Base-by-base conservation (phyloP, 495 filamentous ascomycete species). In the Xylaria longipes region DNA sequence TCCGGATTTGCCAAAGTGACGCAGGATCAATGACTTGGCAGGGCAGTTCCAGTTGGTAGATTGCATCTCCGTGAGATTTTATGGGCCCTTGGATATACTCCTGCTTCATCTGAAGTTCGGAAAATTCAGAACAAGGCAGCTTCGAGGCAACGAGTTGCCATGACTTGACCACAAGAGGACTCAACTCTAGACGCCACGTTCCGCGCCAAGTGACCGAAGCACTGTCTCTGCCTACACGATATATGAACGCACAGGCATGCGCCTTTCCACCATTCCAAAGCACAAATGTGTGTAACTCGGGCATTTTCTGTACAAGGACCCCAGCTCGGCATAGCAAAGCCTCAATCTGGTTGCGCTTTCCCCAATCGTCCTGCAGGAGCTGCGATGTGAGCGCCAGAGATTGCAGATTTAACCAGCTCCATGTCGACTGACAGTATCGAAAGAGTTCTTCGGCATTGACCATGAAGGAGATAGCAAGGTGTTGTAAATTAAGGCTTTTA, bases 231-330 rank as follows among this genome's bases (percentile, higher is more conserved):
- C 62, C 64, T 58, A 43, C 50, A 33, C 48, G 71, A 60, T 71
- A 73, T 61, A 73, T 73, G 46, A 75, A 75, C 1, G 71, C 74
- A 43, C 58, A 75, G 62, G 74, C 74, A 69, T 73, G 22, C 41
- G 9, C 58, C 39, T 35, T 65, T 43, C 57, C 61, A 50, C 71
- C 71, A 65, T 75, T 75, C 71, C 71, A 75, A 9, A 75, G 68
- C 57, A 75, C 68, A 33, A 75, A 69, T 20, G 71, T 73, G 46
- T 69, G 68, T 35, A 75, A 45, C 63, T 75, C 45, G 27, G 74
- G 70, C 73, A 75, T 75, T 52, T 57, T 45, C 62, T 35, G 73
- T 27, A 48, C 73, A 54, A 64, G 35, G 31, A 45, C 43, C 17
- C 63, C 43, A 6, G 73, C 73, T 46, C 22, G 29, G 60, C 25